Evolutionary conservation across 2,329 filamentous ascomycete genomes (phyloP), one percentile per base, ranked within the genome.

Genomic region (Macrophomina pseudophaseolina): DNA sequence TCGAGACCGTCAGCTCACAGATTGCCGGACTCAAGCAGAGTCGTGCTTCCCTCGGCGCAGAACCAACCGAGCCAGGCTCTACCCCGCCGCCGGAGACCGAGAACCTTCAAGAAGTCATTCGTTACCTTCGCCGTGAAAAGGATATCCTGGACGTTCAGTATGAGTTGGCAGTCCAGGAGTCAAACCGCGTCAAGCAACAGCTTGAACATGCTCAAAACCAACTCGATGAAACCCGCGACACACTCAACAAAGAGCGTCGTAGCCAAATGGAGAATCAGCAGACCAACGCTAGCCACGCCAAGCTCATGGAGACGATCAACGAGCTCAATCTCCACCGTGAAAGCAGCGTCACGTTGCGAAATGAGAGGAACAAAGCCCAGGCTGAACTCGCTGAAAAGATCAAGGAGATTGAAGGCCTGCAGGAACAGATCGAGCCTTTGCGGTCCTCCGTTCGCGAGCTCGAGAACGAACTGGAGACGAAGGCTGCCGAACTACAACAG

Each of bases 71-170:
- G 35, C 81, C 82, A 12, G 74, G 77, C 16, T 81, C 70, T 14
- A 69, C 84, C 6, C 80, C 86, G 4, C 84, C 88, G 60, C 83
- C 87, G 42, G 88, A 87, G 48, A 82, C 89, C 9, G 91, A 93
- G 70, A 92, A 91, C 64, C 86, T 97, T 9, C 91, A 95, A 69
- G 94, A 98, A 74, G 87, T 99, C 66, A 96, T 97, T 80, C 91
- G 88, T 69, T 99, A 95, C 77, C 83, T 99, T 68, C 90, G 94
- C 53, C 91, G 93, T 49, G 96, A 99, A 80, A 99, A 98, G 83
- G 95, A 98, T 76, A 98, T 99, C 70, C 86, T 97, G 8, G 94
- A 99, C 72, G 92, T 97, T n/a, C 94, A 98, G 74, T 91, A 93
- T 73, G 94, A 97, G 72, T 84, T 98, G 52, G 94, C 94, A 73